phyloP scores from a whole-genome alignment of 352 stramenopile species.

The Globisporangium canariense region DNA sequence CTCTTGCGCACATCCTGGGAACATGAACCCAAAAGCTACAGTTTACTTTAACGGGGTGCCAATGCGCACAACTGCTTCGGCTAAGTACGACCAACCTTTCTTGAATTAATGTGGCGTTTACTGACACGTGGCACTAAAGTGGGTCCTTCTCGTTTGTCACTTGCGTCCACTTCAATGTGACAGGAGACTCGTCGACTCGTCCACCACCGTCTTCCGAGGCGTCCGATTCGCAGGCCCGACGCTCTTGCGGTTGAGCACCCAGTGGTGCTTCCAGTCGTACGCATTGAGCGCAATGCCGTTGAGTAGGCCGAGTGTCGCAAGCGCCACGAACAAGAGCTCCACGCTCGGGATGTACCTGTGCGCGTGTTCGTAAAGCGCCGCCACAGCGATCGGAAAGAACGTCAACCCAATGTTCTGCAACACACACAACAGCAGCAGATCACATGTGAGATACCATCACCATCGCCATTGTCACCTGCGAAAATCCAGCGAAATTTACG shows the following conservation, averaged over 20 bases:
- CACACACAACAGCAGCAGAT: neutral
- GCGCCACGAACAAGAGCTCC: constrained; percentile 52
- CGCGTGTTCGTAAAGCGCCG: constrained; percentile 35
- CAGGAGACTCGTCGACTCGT: constrained; percentile 11
- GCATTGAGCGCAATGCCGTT: constrained; percentile 91
- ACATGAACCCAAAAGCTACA: no score
- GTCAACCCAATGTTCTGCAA: constrained; percentile 61
- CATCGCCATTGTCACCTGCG: neutral
- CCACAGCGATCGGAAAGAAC: constrained; percentile 57
- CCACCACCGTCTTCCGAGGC: neutral
- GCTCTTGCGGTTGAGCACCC: constrained; percentile 17
- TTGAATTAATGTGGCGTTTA: neutral
- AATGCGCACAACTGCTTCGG: no score
- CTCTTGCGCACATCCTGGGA: no score
- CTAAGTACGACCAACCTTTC: constrained; percentile 3
- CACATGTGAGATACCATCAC: constrained; percentile 37
- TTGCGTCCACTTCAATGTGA: neutral
- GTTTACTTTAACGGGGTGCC: constrained; percentile 1
- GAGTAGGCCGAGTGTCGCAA: constrained; percentile 30
- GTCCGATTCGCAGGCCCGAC: neutral
- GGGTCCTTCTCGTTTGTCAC: neutral
- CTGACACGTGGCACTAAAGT: neutral
- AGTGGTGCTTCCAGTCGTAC: constrained; percentile 18
- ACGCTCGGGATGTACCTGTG: constrained; percentile 46
- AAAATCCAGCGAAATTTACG: neutral